These are phyloP conservation scores for Beauveria sp. DNA, from an alignment of 2,329 filamentous ascomycete species.

Conservation along the genomic window DNA sequence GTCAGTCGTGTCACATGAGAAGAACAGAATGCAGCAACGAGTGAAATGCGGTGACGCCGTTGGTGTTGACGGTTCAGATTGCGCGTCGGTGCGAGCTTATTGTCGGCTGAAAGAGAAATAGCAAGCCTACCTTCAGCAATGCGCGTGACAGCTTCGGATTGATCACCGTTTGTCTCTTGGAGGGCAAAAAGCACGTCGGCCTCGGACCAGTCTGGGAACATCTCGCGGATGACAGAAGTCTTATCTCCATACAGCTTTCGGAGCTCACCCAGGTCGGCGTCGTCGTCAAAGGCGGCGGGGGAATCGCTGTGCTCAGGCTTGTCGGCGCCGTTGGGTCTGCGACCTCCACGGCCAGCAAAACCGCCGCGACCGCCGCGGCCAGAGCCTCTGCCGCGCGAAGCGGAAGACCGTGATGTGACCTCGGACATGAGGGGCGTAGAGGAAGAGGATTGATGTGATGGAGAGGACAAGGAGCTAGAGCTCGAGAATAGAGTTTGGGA, in stretches of 20 bases:
- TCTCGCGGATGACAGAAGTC: slow-evolving; percentile 76
- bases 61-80: background rate
- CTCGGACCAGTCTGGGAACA: slow-evolving; percentile 94
- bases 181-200: slow-evolving; percentile 90
- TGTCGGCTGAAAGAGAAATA: background rate
- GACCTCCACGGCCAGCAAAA: slow-evolving; percentile 64
- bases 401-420: slow-evolving; percentile 74
- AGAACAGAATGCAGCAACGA: background rate
- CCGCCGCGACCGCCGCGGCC: slow-evolving; percentile 77
- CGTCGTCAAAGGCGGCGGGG: slow-evolving; percentile 60
- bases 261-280: slow-evolving; percentile 84
- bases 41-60: background rate
- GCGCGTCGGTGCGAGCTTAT: background rate
- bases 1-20: slow-evolving; percentile 20
- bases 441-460: slow-evolving; percentile 7
- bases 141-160: slow-evolving; percentile 65
- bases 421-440: slow-evolving; percentile 70
- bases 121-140: slow-evolving; percentile 64
- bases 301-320: slow-evolving; percentile 50
- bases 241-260: slow-evolving; percentile 82
- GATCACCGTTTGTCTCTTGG: slow-evolving; percentile 77
- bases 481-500: slow-evolving; percentile 19
- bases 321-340: slow-evolving; percentile 64
- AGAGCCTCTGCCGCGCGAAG: slow-evolving; percentile 83
- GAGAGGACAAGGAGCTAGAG: slow-evolving; percentile 21